Evolutionary conservation across 805 yeast species (phyloP).

Genomic region (Metschnikowia orientalis): DNA sequence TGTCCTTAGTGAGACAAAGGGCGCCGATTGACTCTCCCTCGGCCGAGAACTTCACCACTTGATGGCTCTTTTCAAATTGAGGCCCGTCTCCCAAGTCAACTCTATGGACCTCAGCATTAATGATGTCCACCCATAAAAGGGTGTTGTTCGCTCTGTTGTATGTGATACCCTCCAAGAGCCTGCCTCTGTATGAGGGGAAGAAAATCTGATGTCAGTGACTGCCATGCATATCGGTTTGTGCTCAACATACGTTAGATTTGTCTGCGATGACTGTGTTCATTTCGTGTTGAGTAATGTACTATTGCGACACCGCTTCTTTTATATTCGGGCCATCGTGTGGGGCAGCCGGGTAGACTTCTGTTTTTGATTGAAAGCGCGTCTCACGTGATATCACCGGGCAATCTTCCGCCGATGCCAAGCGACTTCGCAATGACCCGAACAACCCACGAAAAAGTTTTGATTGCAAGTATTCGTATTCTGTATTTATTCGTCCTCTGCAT

Average conservation of each 20-base stretch:
- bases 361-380: background rate
- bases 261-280: conserved; percentile 3
- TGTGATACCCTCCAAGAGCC: conserved; percentile 65
- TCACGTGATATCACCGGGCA: no score
- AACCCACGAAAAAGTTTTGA: no score
- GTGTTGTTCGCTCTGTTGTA: conserved; percentile 55
- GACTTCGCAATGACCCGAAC: no score
- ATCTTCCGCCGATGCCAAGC: no score
- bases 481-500: background rate
- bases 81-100: conserved; percentile 20
- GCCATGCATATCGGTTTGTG: background rate
- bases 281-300: background rate
- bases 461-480: background rate
- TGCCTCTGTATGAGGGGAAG: conserved; percentile 32
- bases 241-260: conserved; percentile 10
- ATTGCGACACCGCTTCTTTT: no score
- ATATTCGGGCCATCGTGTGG: background rate
- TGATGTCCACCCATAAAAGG: conserved; percentile 47
- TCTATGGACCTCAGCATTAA: conserved; percentile 38
- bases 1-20: conserved; percentile 57
- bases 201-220: conserved; percentile 16
- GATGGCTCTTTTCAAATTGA: conserved; percentile 24
- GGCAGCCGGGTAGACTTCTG: background rate
- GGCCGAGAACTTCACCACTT: conserved; percentile 37
- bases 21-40: conserved; percentile 57